Conservation (phyloP, 2,329 filamentous ascomycete genomes). For the Stagonosporopsis cucurbitacearum region DNA sequence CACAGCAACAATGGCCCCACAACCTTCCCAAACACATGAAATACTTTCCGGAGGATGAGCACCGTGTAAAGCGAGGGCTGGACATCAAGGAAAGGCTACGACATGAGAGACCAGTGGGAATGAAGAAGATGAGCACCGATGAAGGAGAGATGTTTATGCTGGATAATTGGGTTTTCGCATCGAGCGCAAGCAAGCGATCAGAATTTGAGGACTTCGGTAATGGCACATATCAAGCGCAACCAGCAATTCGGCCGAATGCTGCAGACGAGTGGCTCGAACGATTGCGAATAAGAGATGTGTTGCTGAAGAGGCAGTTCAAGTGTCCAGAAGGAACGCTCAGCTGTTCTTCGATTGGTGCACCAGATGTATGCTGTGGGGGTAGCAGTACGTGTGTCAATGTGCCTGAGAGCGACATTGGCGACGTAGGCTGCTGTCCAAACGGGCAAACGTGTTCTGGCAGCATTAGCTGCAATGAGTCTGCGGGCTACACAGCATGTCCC, state of each 20-base stretch:
- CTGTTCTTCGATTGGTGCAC: constrained; percentile 69
- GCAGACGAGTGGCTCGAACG: constrained; percentile 47
- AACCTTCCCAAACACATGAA: constrained; percentile 55
- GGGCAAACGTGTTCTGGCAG: constrained; percentile 68
- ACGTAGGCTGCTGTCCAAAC: constrained; percentile 76
- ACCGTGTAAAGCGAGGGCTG: constrained; percentile 50
- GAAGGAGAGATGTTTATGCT: constrained; percentile 76
- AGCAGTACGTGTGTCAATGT: constrained; percentile 67
- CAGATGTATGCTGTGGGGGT: constrained; percentile 75
- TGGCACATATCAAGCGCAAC: constrained; percentile 27
- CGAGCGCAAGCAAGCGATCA: constrained; percentile 23
- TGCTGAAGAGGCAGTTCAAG: constrained; percentile 64
- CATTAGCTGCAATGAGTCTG: constrained; percentile 65
- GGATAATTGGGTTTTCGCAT: constrained; percentile 65
- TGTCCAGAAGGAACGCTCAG: constrained; percentile 71
- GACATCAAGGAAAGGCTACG: constrained; percentile 50
- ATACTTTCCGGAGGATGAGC: constrained; percentile 57
- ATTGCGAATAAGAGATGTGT: constrained; percentile 41
- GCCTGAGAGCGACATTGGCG: constrained; percentile 64
- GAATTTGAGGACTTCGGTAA: constrained; percentile 26
- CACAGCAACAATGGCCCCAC: constrained; percentile 54
- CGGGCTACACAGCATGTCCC: constrained; percentile 69
- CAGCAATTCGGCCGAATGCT: constrained; percentile 38
- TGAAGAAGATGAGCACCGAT: constrained; percentile 75
- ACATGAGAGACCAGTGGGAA: constrained; percentile 61